These are phyloP conservation scores for Colletotrichum gigasporum DNA, from an alignment of 2,329 filamentous ascomycete species.

Conservation along the genomic window DNA sequence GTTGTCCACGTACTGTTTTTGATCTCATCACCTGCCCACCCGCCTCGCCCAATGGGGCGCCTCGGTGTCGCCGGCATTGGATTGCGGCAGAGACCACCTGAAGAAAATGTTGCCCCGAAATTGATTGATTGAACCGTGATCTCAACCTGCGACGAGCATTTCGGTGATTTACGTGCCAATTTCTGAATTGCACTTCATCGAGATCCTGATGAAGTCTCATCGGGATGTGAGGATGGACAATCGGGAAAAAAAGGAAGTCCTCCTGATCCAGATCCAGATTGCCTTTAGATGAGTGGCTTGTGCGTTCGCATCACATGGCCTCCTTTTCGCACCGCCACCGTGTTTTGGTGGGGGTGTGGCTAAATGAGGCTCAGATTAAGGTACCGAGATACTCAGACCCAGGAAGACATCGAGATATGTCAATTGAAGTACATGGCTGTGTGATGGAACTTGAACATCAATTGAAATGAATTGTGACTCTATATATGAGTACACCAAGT, in stretches of 20 bases:
- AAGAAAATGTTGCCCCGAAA: not conserved
- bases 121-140: conserved; percentile 4
- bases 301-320: too few species aligned
- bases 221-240: not conserved
- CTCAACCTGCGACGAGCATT: not conserved
- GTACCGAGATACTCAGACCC: too few species aligned
- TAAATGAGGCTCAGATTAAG: too few species aligned
- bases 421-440: too few species aligned
- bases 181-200: not conserved
- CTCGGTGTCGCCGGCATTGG: conserved; percentile 18
- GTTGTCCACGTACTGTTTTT: not conserved
- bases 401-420: too few species aligned
- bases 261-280: too few species aligned
- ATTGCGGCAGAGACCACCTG: not conserved
- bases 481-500: too few species aligned
- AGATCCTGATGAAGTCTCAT: not conserved
- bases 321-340: too few species aligned
- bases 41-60: conserved; percentile 1
- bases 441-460: too few species aligned
- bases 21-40: conserved; percentile 13
- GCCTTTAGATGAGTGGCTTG: too few species aligned
- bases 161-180: not conserved
- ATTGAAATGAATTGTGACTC: too few species aligned
- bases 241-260: not conserved
- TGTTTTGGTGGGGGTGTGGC: too few species aligned